These are phyloP conservation scores for Candida schatavii DNA, from an alignment of 805 yeast species.

Conservation along the genomic window DNA sequence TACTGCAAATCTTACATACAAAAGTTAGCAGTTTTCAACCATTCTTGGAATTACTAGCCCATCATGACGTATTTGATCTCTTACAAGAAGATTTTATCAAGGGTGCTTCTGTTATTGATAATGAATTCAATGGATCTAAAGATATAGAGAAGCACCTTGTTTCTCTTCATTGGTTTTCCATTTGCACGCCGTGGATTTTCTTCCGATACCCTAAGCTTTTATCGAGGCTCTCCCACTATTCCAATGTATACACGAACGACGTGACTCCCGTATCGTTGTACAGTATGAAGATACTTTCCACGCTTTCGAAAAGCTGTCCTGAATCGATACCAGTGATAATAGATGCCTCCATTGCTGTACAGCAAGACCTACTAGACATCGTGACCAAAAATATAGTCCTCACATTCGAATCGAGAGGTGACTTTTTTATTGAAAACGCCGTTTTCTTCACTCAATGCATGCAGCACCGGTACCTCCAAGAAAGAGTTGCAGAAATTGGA, in stretches of 20 bases:
- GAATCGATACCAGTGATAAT: neutral
- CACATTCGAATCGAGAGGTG: neutral
- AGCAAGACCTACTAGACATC: slow-evolving; percentile 1
- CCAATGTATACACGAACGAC: neutral
- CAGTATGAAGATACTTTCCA: neutral
- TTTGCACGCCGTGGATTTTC: neutral
- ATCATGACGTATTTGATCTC: neutral
- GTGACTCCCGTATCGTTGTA: neutral
- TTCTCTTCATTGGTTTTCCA: slow-evolving; percentile 1
- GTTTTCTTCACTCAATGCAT: neutral
- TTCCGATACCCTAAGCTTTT: neutral
- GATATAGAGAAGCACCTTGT: neutral
- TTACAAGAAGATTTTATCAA: neutral
- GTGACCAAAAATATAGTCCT: slow-evolving; percentile 1
- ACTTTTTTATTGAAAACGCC: neutral
- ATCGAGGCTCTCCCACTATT: neutral
- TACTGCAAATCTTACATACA: neutral
- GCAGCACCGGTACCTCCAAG: neutral
- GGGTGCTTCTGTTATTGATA: neutral
- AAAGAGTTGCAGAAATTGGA: neutral
- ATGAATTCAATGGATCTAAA: too few species aligned
- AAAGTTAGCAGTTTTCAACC: neutral
- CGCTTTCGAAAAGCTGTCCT: neutral
- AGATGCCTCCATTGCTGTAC: neutral
- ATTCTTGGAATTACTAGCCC: neutral